Percentiles rank a stretch among this genome's conserved stretches.
phyloP scores from a whole-genome alignment of 2,329 filamentous ascomycete genomes.

The Amylocarpus encephaloides region DNA sequence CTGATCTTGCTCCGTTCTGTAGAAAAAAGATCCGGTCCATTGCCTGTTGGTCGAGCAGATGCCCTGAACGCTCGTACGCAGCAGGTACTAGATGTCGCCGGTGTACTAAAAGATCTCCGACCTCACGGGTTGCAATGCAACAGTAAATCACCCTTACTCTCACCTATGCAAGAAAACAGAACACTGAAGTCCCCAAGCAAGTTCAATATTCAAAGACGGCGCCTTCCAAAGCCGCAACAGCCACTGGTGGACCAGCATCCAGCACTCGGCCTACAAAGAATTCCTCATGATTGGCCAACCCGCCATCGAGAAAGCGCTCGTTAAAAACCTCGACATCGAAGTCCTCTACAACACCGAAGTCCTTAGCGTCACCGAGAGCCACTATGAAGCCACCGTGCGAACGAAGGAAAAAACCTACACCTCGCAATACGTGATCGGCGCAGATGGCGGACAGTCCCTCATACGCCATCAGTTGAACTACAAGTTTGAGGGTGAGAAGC shows the following conservation, averaged over 20 bases:
- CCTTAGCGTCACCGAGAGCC: slow-evolving; percentile 27
- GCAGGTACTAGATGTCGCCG: slow-evolving; percentile 41
- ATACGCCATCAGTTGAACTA: slow-evolving; percentile 31
- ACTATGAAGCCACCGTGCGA: not conserved
- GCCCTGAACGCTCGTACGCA: slow-evolving; percentile 44
- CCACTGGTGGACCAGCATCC: slow-evolving; percentile 37
- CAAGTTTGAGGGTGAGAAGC: slow-evolving; percentile 40
- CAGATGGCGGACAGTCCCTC: slow-evolving; percentile 8
- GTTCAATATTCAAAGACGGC: slow-evolving; percentile 41
- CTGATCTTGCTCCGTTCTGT: slow-evolving; percentile 13
- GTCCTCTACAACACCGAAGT: slow-evolving; percentile 37
- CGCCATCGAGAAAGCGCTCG: slow-evolving; percentile 38
- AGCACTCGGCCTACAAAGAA: slow-evolving; percentile 40
- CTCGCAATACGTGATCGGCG: slow-evolving; percentile 8
- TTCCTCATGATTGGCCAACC: slow-evolving; percentile 47
- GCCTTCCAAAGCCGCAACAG: slow-evolving; percentile 43
- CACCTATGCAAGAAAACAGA: not conserved
- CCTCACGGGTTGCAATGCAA: slow-evolving; percentile 42
- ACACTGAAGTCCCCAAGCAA: slow-evolving; percentile 32
- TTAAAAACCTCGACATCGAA: slow-evolving; percentile 29
- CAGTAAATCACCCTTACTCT: slow-evolving; percentile 33
- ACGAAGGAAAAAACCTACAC: not conserved
- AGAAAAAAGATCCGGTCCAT: slow-evolving; percentile 35
- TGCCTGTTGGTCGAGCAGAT: slow-evolving; percentile 41
- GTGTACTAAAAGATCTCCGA: slow-evolving; percentile 38